Base-by-base conservation (phyloP, 768 basidiomycete species). In the Termitomyces sp. region DNA sequence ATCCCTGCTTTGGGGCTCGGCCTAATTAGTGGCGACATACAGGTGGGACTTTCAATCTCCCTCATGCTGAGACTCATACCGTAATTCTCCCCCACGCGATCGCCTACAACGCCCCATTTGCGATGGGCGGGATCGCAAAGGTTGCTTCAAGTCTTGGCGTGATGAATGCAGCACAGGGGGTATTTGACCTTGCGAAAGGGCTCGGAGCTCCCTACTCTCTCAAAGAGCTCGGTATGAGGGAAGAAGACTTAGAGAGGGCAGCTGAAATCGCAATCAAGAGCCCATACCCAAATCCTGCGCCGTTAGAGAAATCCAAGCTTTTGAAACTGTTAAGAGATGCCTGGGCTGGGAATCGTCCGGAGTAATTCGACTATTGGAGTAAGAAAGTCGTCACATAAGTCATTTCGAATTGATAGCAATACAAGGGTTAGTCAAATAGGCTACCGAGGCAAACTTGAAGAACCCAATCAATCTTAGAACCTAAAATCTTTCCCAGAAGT, bases 31-130 rank as follows among this genome's bases (percentile, higher is more conserved):
- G 3, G 16, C 16, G 16, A 26, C 46, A 36, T 20, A 13, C 40
- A 70, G 77, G 77, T 28, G 76, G 76, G 16, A 69, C 69, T 2
- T 77, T 77, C 65, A 69, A 72, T 57, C 71, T 78, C 59, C 74
- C 76, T 12, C 76, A 77, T 53, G 69, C 74, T 12, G 76, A 77
- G 54, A 77, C 76, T 0, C 77, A 78, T 62, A 76, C 77, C 13
- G 72, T 77, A 23, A 67, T 77, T n/a, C 74, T 78, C 30, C 74
- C 77, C 0, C 74, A 77, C 62, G 70, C 72, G 0, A 70, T 75
- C 28, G 71, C 74, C 7, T 78, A 77, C 64, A 77, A 78, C 56
- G 66, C 74, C 2, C 74, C 74, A 3, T 69, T 64, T 55, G 70
- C 75, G 10, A 38, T 32, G 5, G 66, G 66, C 32, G 72, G 71